Percentiles rank a stretch among this genome's conserved stretches.
Evolutionary conservation across 345 rosid species (phyloP).

Genomic region (Cardamine resedifolia): DNA sequence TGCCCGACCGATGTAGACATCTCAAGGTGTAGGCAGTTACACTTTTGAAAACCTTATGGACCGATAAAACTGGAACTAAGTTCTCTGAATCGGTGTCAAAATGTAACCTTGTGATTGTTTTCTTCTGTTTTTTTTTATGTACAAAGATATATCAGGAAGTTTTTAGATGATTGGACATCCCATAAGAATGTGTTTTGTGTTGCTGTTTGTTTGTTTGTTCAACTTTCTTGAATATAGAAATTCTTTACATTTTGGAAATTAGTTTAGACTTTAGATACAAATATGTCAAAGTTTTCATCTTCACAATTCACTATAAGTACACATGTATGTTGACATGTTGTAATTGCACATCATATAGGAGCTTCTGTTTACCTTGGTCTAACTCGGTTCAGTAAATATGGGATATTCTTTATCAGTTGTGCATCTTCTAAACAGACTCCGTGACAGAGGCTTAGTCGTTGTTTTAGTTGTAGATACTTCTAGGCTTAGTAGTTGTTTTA

Average conservation of each 20-base stretch:
- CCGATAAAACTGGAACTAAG: constrained; percentile 3
- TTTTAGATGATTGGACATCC: constrained; percentile 15
- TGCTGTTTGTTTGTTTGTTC: constrained; percentile 24
- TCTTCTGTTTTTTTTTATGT: constrained; percentile 14
- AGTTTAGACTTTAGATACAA: not conserved
- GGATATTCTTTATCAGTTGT: too few species aligned
- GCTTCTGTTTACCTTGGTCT: too few species aligned
- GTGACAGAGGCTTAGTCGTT: too few species aligned
- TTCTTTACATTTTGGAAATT: constrained; percentile 10
- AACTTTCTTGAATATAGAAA: constrained; percentile 28
- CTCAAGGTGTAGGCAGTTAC: constrained; percentile 51
- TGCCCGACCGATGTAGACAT: constrained; percentile 68
- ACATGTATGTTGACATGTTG: too few species aligned
- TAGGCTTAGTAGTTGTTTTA: too few species aligned
- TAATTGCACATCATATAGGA: too few species aligned
- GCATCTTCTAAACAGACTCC: too few species aligned
- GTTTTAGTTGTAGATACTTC: too few species aligned
- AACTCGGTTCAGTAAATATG: too few species aligned
- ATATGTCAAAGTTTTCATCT: not conserved
- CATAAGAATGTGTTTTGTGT: constrained; percentile 24
- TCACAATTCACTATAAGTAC: not conserved
- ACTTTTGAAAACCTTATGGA: constrained; percentile 33
- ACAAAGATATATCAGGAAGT: constrained; percentile 3
- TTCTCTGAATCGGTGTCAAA: constrained; percentile 19
- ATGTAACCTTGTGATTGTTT: constrained; percentile 27